A percentile compares a stretch with the other conserved stretches of the same genome.
phyloP scores from a whole-genome alignment of 2,329 filamentous ascomycete genomes.

The Zasmidium citrigriseum region DNA sequence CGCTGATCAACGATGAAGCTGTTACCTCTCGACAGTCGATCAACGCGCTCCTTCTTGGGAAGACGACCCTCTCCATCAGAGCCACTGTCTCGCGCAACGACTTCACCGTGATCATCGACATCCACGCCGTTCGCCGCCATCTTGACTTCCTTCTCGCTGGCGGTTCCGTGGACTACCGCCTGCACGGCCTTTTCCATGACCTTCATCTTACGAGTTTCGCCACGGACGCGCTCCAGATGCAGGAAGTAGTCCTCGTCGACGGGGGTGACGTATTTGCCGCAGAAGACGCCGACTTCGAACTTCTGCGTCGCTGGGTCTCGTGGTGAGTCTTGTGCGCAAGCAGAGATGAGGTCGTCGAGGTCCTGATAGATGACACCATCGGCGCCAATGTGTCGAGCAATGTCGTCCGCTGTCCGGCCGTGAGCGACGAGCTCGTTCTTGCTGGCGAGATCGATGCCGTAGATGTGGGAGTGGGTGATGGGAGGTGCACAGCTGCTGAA shows the following conservation, averaged over 20 bases:
- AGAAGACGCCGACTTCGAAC: slow-evolving; percentile 93
- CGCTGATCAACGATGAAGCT: slow-evolving; percentile 15
- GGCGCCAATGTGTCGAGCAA: slow-evolving; percentile 69
- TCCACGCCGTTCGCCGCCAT: slow-evolving; percentile 64
- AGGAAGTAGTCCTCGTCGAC: slow-evolving; percentile 81
- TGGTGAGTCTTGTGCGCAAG: slow-evolving; percentile 72
- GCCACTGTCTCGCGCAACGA: slow-evolving; percentile 52
- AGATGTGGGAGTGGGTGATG: slow-evolving; percentile 83
- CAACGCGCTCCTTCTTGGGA: slow-evolving; percentile 26
- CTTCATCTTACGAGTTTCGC: slow-evolving; percentile 69
- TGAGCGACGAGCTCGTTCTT: slow-evolving; percentile 71
- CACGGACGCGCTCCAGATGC: slow-evolving; percentile 71
- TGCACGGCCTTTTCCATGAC: slow-evolving; percentile 65
- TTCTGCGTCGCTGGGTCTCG: slow-evolving; percentile 57
- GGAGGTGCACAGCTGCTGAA: slow-evolving; percentile 81
- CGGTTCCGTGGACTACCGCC: slow-evolving; percentile 64
- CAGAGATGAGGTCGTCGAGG: slow-evolving; percentile 75
- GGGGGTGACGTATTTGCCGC: slow-evolving; percentile 79
- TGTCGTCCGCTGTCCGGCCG: slow-evolving; percentile 60
- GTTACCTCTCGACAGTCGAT: slow-evolving; percentile 48
- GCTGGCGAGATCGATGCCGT: slow-evolving; percentile 75
- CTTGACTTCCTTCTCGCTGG: slow-evolving; percentile 60
- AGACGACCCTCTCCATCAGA: slow-evolving; percentile 28
- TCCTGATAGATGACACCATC: slow-evolving; percentile 77
- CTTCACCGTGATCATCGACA: slow-evolving; percentile 57